Conservation (phyloP, 495 filamentous ascomycete genomes). For the Xylaria curta region DNA sequence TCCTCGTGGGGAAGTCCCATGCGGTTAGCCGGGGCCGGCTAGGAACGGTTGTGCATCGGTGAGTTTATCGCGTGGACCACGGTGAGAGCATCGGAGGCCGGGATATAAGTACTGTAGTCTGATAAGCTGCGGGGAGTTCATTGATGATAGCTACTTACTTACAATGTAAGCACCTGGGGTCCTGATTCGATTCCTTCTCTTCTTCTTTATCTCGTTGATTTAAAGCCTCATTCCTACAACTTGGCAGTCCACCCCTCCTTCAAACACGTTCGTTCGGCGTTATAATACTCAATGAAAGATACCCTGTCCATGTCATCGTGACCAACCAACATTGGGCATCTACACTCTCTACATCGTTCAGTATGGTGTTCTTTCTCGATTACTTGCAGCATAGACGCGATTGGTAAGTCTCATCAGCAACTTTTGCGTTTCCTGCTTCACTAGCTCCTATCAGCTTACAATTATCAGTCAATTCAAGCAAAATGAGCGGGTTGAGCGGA, state of each 20-base stretch:
- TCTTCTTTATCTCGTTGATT: background rate
- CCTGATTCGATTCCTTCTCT: background rate
- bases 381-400: constrained; percentile 66
- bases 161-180: background rate
- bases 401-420: constrained; percentile 51
- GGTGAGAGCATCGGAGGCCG: background rate
- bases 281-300: background rate
- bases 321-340: background rate
- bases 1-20: constrained; percentile 35
- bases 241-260: background rate
- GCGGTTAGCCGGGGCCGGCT: constrained; percentile 37
- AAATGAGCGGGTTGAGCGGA: constrained; percentile 69
- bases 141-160: background rate
- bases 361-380: constrained; percentile 61
- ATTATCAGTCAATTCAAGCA: constrained; percentile 76
- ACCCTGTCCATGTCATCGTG: background rate
- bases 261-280: background rate
- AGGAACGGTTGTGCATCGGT: constrained; percentile 27
- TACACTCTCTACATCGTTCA: constrained; percentile 5
- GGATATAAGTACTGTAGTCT: background rate
- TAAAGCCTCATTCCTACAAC: background rate
- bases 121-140: constrained; percentile 18
- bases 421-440: background rate
- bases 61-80: constrained; percentile 1
- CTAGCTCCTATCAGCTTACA: constrained; percentile 18